These are phyloP conservation scores for Aureobasidium sp. DNA, from an alignment of 2,329 filamentous ascomycete genomes.

Conservation along the genomic window DNA sequence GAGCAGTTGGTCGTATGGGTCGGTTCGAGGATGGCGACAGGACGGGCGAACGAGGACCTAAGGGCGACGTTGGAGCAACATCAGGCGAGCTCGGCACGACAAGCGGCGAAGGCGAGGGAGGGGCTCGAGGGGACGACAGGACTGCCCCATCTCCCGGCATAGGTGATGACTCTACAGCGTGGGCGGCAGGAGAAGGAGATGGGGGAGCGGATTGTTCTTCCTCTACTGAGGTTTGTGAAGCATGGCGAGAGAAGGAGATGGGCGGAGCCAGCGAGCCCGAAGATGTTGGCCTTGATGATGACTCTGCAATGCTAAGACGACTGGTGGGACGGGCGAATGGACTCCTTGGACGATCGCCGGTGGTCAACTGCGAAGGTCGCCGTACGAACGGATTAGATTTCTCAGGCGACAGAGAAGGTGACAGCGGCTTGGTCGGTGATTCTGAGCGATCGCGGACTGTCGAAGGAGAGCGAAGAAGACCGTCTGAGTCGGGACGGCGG, in stretches of 20 bases:
- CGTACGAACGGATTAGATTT: conserved; percentile 30
- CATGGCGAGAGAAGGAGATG: conserved; percentile 7
- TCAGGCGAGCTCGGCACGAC: conserved; percentile 28
- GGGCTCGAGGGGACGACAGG: conserved; percentile 23
- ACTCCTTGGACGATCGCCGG: conserved; percentile 27
- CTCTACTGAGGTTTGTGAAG: conserved; percentile 6
- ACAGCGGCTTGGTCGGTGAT: conserved; percentile 19
- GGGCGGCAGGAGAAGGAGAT: conserved; percentile 16
- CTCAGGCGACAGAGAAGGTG: conserved; percentile 18
- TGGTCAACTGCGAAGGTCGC: conserved; percentile 29
- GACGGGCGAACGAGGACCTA: conserved; percentile 10
- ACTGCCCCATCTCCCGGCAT: conserved; percentile 17
- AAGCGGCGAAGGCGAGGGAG: conserved; percentile 22
- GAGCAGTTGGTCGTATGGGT: conserved; percentile 30
- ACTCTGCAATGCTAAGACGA: conserved; percentile 24
- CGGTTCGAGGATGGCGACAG: background rate
- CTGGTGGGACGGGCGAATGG: conserved; percentile 31
- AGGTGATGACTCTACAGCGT: conserved; percentile 6
- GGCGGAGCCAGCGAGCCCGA: conserved; percentile 5
- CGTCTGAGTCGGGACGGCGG: conserved; percentile 36
- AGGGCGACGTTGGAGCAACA: background rate
- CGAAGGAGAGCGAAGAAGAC: conserved; percentile 31
- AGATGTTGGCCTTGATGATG: conserved; percentile 2
- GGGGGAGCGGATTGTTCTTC: conserved; percentile 15
- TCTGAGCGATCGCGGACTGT: conserved; percentile 26